phyloP scores from a whole-genome alignment of 2,329 filamentous ascomycete species.

The Sporothrix mexicana region DNA sequence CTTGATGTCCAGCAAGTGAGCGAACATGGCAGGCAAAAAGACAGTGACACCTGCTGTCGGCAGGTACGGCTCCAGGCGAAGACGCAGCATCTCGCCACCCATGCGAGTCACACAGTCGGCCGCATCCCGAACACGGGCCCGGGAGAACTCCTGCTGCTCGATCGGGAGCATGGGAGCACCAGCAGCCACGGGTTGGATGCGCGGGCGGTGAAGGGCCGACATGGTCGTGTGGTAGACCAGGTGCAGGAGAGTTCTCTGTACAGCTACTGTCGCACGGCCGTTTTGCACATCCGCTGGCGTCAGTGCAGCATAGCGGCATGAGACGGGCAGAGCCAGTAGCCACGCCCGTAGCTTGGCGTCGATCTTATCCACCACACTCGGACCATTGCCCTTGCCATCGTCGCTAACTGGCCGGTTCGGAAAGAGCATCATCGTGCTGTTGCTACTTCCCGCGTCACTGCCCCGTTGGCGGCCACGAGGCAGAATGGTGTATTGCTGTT shows the following conservation, averaged over 20 bases:
- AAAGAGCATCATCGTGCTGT: slow-evolving; percentile 84
- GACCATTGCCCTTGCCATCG: slow-evolving; percentile 54
- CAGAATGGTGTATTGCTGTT: slow-evolving; percentile 89
- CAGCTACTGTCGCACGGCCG: slow-evolving; percentile 62
- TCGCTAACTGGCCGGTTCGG: slow-evolving; percentile 80
- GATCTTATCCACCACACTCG: slow-evolving; percentile 77
- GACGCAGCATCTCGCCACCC: slow-evolving; percentile 74
- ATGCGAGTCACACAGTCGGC: slow-evolving; percentile 86
- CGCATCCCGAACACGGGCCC: slow-evolving; percentile 80
- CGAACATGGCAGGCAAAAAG: slow-evolving; percentile 89
- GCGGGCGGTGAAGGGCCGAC: slow-evolving; percentile 87
- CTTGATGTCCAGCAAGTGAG: slow-evolving; percentile 91
- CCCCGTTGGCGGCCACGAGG: slow-evolving; percentile 77
- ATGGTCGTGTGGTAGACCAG: slow-evolving; percentile 94
- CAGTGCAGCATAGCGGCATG: slow-evolving; percentile 70
- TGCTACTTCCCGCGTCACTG: slow-evolving; percentile 58
- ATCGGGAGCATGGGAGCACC: slow-evolving; percentile 58
- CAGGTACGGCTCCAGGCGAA: slow-evolving; percentile 76
- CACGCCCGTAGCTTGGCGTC: slow-evolving; percentile 80
- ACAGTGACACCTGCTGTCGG: slow-evolving; percentile 92
- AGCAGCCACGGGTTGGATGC: slow-evolving; percentile 79
- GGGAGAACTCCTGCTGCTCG: slow-evolving; percentile 77
- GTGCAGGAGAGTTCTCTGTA: slow-evolving; percentile 86
- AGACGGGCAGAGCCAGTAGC: slow-evolving; percentile 72
- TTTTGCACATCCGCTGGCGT: slow-evolving; percentile 62